These are phyloP conservation scores for Penicillium pancosmium DNA, from an alignment of 495 filamentous ascomycete species.

Conservation along the genomic window DNA sequence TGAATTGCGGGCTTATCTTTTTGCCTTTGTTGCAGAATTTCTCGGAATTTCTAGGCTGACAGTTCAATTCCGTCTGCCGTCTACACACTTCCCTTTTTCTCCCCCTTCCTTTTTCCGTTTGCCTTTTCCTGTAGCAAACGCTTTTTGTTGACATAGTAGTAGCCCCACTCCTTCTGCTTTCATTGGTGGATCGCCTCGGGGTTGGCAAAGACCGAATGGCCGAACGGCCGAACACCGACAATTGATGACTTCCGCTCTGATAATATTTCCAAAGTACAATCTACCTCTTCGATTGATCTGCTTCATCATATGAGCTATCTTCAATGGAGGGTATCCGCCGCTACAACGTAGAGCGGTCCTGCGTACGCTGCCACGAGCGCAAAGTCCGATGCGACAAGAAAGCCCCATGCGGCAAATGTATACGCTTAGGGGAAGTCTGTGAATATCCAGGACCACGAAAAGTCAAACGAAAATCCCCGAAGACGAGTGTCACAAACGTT, in stretches of 20 bases:
- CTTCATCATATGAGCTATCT: neutral
- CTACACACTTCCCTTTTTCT: too few relatives aligned
- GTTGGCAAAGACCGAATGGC: conserved; percentile 3
- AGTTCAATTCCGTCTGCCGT: too few relatives aligned
- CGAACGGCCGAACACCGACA: conserved; percentile 11
- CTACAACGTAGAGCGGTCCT: conserved; percentile 37
- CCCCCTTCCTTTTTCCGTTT: too few relatives aligned
- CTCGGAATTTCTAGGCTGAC: too few relatives aligned
- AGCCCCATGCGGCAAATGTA: conserved; percentile 34
- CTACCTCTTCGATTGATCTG: neutral
- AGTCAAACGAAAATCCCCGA: conserved; percentile 31
- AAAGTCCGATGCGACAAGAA: conserved; percentile 42
- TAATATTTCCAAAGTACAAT: neutral
- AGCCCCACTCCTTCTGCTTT: neutral
- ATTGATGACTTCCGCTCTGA: neutral
- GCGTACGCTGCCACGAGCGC: conserved; percentile 40
- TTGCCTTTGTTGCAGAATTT: too few relatives aligned
- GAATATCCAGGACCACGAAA: conserved; percentile 35
- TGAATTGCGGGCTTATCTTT: too few relatives aligned
- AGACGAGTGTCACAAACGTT: conserved; percentile 22
- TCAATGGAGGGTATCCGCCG: conserved; percentile 19
- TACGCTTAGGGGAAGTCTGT: conserved; percentile 26
- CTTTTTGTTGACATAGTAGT: neutral
- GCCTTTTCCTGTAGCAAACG: neutral
- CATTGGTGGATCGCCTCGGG: neutral